Base-by-base conservation (phyloP, 2,329 filamentous ascomycete genomes). In the Paracoccidioides lutzii region DNA sequence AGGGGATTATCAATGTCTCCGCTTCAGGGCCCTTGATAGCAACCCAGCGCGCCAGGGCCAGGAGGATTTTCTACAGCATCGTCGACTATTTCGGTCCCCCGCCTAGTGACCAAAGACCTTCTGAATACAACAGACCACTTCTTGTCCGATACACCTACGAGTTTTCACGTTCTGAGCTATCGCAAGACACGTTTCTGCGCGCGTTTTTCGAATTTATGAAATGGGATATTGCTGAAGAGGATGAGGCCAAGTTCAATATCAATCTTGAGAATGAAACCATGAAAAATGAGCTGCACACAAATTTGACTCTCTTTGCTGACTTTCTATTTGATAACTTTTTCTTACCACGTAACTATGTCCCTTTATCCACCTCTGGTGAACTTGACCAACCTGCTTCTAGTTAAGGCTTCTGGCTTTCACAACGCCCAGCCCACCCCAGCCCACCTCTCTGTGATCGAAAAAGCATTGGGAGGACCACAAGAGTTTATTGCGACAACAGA, bases 131-230 rank as follows among this genome's bases (percentile, higher is more conserved):
- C 15, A 45, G 49, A 40, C 15, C 46, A 43, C 49, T 58, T 15
- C 60, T 61, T 40, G 49, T 62, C 37, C 61, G 60, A 28, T 55
- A 58, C 51, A 60, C 55, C 49, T 61, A 61, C 45, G 57, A 60
- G 38, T 58, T 57, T 55, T 54, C 59, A 30, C 56, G 54, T 30
- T 60, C 60, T 2, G 55, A 60, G 48, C 33, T 56, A 4, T 54
- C 43, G 2, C 40, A 44, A 22, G 55, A 54, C 15, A 57, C 42
- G 4, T 55, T 59, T 44, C 42, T 59, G 12, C 46, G 48, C 2
- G 46, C 28, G 12, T 57, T 55, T 38, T 57, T 57, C 33, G 43
- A 40, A 8, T 37, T 41, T 30, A 48, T 58, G 51, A 38, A 32
- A 3, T 4, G 49, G 2, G 44, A 55, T 42, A n/a, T 45, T 22